Evolutionary conservation across 768 basidiomycete genomes (phyloP).

Genomic region (Rhodocollybia butyracea): DNA sequence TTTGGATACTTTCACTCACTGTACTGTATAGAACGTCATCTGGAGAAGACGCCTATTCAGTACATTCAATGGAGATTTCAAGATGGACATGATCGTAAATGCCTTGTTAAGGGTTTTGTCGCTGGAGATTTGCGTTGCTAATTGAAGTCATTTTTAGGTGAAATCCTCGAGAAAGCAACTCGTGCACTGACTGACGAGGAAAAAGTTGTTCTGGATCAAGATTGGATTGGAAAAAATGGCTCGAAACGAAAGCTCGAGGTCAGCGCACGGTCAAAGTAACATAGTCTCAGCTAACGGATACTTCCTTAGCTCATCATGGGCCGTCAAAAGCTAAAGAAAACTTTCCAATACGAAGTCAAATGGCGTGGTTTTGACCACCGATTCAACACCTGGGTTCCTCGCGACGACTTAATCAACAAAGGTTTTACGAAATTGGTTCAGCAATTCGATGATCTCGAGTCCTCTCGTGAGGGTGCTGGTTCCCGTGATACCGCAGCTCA

Average conservation of each 20-base stretch:
- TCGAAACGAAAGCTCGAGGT: constrained; percentile 90
- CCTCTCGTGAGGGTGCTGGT: constrained; percentile 93
- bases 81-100: constrained; percentile 93
- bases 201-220: constrained; percentile 69
- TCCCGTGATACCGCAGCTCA: constrained; percentile 79
- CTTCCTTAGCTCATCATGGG: constrained; percentile 74
- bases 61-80: constrained; percentile 99
- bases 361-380: constrained; percentile 82
- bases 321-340: constrained; percentile 95
- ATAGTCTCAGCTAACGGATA: not conserved
- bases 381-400: constrained; percentile 89
- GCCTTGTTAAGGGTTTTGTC: constrained; percentile 20
- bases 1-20: not conserved
- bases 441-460: constrained; percentile 95
- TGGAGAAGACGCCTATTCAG: constrained; percentile 94
- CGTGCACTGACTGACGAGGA: constrained; percentile 91
- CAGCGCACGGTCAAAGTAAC: constrained; percentile 14
- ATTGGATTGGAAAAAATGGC: constrained; percentile 91
- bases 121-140: constrained; percentile 8
- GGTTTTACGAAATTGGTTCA: constrained; percentile 89
- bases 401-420: constrained; percentile 81
- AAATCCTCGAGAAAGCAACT: constrained; percentile 87
- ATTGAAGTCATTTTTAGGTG: constrained; percentile 50
- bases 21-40: constrained; percentile 70
- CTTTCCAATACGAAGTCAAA: constrained; percentile 90